Conservation (phyloP, 1,139 yeast species). For the Suhomyces chickasaworum region DNA sequence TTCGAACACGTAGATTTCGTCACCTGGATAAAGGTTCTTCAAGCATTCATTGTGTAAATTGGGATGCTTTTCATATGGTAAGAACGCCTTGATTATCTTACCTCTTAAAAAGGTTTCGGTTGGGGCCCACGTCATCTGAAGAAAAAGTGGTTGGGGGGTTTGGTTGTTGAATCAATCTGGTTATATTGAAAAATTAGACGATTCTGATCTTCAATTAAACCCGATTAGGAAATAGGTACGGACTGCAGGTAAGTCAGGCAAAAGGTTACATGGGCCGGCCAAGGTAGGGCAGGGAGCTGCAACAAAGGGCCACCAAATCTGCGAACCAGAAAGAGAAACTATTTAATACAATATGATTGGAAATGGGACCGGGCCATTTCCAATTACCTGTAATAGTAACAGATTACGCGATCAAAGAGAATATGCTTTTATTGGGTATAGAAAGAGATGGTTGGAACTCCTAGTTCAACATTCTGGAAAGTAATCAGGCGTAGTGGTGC, state of each 20-base stretch:
- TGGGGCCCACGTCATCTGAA: constrained; percentile 37
- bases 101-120: constrained; percentile 49
- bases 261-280: neutral
- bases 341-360: neutral
- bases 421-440: neutral
- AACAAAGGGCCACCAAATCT: neutral
- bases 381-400: neutral
- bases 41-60: constrained; percentile 42
- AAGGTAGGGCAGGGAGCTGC: neutral
- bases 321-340: neutral
- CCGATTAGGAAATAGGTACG: constrained; percentile 8
- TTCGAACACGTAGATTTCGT: constrained; percentile 78
- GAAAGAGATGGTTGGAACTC: neutral
- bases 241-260: neutral
- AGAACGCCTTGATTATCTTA: constrained; percentile 57
- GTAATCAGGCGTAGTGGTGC: neutral
- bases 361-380: neutral
- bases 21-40: constrained; percentile 73
- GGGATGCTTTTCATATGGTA: constrained; percentile 59
- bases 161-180: neutral
- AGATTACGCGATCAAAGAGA: neutral
- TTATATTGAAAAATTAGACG: constrained; percentile 6
- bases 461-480: neutral
- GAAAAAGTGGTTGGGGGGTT: neutral
- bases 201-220: constrained; percentile 9